A percentile compares a stretch with the other conserved stretches of the same genome.
Conservation (phyloP, 1,139 yeast genomes). For the Suhomyces taliae region DNA sequence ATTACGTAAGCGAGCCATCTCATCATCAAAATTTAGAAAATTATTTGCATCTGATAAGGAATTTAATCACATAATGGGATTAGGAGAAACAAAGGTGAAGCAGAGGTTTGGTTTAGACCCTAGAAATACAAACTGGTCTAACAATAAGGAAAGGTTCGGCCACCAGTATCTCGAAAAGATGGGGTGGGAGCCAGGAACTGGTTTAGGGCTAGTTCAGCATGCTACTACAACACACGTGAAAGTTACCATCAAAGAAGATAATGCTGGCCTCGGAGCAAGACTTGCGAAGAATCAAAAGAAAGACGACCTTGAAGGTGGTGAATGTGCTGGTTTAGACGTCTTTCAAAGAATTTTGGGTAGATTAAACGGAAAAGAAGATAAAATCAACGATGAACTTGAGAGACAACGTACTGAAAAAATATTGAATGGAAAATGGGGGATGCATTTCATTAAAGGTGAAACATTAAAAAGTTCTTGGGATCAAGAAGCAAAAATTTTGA, state of each 20-base stretch:
- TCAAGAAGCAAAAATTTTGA: slow-evolving; percentile 44
- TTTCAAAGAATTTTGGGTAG: slow-evolving; percentile 89
- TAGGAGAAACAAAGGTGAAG: slow-evolving; percentile 80
- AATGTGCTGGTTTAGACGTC: slow-evolving; percentile 87
- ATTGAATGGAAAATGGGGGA: slow-evolving; percentile 80
- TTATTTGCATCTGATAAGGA: neutral
- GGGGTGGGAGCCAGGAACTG: slow-evolving; percentile 93
- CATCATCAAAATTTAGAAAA: slow-evolving; percentile 1
- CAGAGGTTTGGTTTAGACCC: slow-evolving; percentile 93
- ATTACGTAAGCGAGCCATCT: slow-evolving; percentile 9
- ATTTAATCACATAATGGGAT: slow-evolving; percentile 58
- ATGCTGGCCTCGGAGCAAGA: slow-evolving; percentile 83
- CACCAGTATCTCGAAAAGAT: slow-evolving; percentile 75
- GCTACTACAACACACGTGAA: slow-evolving; percentile 77
- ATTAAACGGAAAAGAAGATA: slow-evolving; percentile 73
- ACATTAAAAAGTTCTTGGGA: slow-evolving; percentile 85
- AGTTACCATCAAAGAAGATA: slow-evolving; percentile 78
- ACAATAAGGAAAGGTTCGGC: slow-evolving; percentile 81
- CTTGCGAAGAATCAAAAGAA: slow-evolving; percentile 53
- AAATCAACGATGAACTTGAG: slow-evolving; percentile 59
- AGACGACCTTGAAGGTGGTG: slow-evolving; percentile 68
- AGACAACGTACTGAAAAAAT: slow-evolving; percentile 65
- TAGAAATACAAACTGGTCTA: slow-evolving; percentile 92
- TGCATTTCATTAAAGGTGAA: slow-evolving; percentile 83
- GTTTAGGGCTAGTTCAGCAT: slow-evolving; percentile 71